Base-by-base conservation (phyloP, 805 yeast species). In the Wickerhamomyces xylosicus region DNA sequence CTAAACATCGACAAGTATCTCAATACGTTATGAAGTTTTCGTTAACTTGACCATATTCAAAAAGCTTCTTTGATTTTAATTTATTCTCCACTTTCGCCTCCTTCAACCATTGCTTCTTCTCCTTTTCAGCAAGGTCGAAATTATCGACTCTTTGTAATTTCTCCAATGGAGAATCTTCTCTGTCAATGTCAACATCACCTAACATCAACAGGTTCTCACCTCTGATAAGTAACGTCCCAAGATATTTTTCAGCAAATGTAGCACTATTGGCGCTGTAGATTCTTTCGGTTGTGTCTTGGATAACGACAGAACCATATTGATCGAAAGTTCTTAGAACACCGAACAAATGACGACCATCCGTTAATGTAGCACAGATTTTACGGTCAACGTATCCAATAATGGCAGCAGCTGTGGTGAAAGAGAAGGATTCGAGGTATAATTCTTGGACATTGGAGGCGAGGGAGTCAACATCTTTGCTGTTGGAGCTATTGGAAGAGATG, bases 321-420 rank as follows among this genome's bases (percentile, higher is more conserved):
- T 92, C 98, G 60, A 90, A 92, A 2, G 97, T 86, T 59, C 98
- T 74, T 48, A 92, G 67, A 19, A 89, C 83, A 15, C 98, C 98
- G 55, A 85, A 79, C 25, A 90, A 63, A 46, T 79, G 77, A 48
- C 90, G 73, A 31, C 97, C 97, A 59, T 90, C 97, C 54, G 95
- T 79, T 47, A 92, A 67, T 33, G 85, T 69, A 2, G 86, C 95
- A 50, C 85, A 81, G 25, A 92, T 84, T 58, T 59, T 67, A 52
- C 86, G 72, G 58, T 84, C 92, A 14, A 84, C 89, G 19, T 87
- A 80, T 14, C 92, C 90, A 21, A 84, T 86, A 34, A 84, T 74
- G n/a, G 92, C 90, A 2, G 95, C 95, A 1, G 94, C 85, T 0
- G 94, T 84, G 35, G 92, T 84, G 61, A 84, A 84, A 18, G 89